Base-by-base conservation (phyloP, 2,329 filamentous ascomycete species). In the Elsinoe necatrix region DNA sequence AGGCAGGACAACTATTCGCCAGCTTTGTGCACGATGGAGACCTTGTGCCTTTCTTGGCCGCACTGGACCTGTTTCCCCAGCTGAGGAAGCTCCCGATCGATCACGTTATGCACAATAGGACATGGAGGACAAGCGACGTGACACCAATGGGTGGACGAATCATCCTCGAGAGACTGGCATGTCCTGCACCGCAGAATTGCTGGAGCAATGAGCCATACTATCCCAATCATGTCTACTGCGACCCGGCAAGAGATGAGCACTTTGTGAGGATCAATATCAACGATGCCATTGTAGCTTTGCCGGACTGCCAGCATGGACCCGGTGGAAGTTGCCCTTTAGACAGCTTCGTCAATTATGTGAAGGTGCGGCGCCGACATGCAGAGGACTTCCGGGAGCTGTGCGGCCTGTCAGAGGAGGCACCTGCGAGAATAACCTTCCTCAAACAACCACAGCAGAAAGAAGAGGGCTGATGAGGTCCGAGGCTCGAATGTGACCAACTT, bases 21-120 rank as follows among this genome's bases (percentile, higher is more conserved):
- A 82, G 77, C 63, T 83, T 83, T 61, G 80, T 79, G 3, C 80
- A 83, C 58, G 80, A 83, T 61, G 79, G 78, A 31, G 80, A 82
- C 59, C 79, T 83, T 20, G 72, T 79, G 1, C 78, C 78, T 1
- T 73, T 82, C 63, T 66, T 82, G 14, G 71, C 78, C 2, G 74
- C 78, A 0, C 69, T 82, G 1, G 73, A 78, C 55, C 67, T 82
- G 9, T 73, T 80, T 55, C 68, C 66, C 2, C 69, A 74, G 43
- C 59, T 68, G 9, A 64, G 72, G 37, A 70, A 72, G 39, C 70
- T 82, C 2, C 78, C 80, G 0, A 69, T 68, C 0, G 72, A 73
- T 2, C 73, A 75, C 58, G 69, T 77, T 18, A 67, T 67, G 12
- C 61, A 67, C 45, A 65, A 73, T 20, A 73, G 79, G 35, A 71